A percentile compares a stretch with the other conserved stretches of the same genome.
These are phyloP conservation scores for Chrysopogon serrulatus DNA, from an alignment of 176 grass and related monocot species.

Conservation along the genomic window DNA sequence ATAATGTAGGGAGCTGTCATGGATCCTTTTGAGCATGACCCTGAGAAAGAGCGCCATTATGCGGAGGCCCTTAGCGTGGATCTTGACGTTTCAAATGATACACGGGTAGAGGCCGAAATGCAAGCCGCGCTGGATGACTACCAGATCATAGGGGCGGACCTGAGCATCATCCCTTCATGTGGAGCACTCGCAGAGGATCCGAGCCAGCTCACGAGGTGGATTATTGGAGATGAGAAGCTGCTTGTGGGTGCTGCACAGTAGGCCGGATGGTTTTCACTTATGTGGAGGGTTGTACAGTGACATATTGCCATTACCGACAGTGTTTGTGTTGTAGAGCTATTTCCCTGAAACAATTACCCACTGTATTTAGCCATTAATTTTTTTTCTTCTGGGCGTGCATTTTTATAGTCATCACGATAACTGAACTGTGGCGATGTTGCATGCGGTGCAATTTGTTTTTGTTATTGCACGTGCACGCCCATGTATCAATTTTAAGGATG, in stretches of 20 bases:
- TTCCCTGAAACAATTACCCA: not conserved
- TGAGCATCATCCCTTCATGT: constrained; percentile 64
- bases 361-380: constrained; percentile 11
- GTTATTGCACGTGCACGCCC: not conserved
- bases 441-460: not conserved
- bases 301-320: not conserved
- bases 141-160: constrained; percentile 58
- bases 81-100: constrained; percentile 46
- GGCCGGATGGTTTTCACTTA: not conserved
- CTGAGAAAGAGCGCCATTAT: constrained; percentile 62
- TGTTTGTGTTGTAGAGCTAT: not conserved
- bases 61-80: constrained; percentile 45
- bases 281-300: constrained; percentile 4
- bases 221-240: constrained; percentile 77
- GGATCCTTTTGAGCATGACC: constrained; percentile 81
- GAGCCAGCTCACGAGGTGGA: constrained; percentile 73
- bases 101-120: constrained; percentile 50
- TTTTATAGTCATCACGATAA: not conserved
- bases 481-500: not conserved
- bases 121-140: constrained; percentile 49
- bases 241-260: constrained; percentile 10
- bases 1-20: constrained; percentile 62
- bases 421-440: not conserved
- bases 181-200: constrained; percentile 50
- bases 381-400: not conserved